phyloP scores from a whole-genome alignment of 768 basidiomycete genomes.

The Cystobasidium tubakii region DNA sequence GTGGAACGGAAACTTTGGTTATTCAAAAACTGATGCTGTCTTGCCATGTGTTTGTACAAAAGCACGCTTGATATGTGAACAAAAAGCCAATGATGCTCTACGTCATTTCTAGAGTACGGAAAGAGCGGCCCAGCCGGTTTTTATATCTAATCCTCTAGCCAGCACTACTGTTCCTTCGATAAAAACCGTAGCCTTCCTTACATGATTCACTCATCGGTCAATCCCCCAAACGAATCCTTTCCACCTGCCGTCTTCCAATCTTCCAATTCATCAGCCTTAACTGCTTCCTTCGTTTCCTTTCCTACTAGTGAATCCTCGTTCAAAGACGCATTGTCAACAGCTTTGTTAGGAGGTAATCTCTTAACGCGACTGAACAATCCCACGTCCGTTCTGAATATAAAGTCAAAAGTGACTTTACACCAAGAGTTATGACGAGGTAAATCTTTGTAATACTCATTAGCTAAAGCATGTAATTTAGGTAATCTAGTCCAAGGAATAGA shows the following conservation, averaged over 20 bases:
- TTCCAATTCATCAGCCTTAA: slow-evolving; percentile 20
- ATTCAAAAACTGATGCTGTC: too few species aligned
- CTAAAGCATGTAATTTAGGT: slow-evolving; percentile 70
- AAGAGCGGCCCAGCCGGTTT: too few species aligned
- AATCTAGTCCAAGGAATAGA: slow-evolving; percentile 91
- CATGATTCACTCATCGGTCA: slow-evolving; percentile 26
- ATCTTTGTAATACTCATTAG: slow-evolving; percentile 84
- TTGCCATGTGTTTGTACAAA: too few species aligned
- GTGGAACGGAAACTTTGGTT: too few species aligned
- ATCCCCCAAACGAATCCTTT: slow-evolving; percentile 17
- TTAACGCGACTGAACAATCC: slow-evolving; percentile 86
- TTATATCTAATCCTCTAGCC: too few species aligned
- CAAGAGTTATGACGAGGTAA: slow-evolving; percentile 83
- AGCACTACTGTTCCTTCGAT: too few species aligned
- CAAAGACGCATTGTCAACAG: background rate
- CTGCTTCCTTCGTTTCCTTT: background rate
- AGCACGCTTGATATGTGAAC: too few species aligned
- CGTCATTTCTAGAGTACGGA: too few species aligned
- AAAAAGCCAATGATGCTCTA: too few species aligned
- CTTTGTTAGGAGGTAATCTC: slow-evolving; percentile 49
- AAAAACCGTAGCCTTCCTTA: too few species aligned
- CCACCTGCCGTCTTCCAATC: slow-evolving; percentile 28
- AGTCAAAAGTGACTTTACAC: slow-evolving; percentile 90
- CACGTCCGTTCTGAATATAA: slow-evolving; percentile 81
- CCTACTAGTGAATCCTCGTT: background rate